A percentile compares a stretch with the other conserved stretches of the same genome.
Evolutionary conservation across 2,329 filamentous ascomycete species (phyloP).

Genomic region (Diplocarpon rosae): DNA sequence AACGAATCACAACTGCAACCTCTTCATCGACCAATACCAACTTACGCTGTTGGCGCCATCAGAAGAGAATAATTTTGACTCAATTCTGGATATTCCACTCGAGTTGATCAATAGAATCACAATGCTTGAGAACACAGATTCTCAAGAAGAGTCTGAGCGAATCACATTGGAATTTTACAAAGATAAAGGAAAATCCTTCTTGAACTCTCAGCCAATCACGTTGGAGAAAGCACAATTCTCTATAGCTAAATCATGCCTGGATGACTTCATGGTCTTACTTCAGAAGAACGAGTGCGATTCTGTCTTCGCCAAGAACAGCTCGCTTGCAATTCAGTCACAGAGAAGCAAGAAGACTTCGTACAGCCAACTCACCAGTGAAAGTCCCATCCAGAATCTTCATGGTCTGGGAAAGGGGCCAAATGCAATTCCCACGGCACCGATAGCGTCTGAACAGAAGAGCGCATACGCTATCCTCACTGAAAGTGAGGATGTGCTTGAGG

Average conservation of each 20-base stretch:
- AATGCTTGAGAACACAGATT: background rate
- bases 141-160: background rate
- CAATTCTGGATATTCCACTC: constrained; percentile 7
- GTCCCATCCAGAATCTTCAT: background rate
- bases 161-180: background rate
- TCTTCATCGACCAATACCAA: constrained; percentile 7
- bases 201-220: background rate
- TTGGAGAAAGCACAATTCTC: background rate
- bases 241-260: background rate
- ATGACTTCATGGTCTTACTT: background rate
- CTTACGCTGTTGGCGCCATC: constrained; percentile 3
- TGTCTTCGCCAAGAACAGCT: background rate
- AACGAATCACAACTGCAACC: constrained; percentile 3
- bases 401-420: background rate
- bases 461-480: background rate
- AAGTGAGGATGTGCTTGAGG: background rate
- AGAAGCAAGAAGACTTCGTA: background rate
- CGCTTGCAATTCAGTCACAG: background rate
- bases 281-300: background rate
- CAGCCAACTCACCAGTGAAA: background rate
- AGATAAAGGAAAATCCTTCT: background rate
- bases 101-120: background rate
- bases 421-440: background rate
- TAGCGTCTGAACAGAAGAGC: background rate
- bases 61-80: constrained; percentile 3